A percentile compares a stretch with the other conserved stretches of the same genome.
These are phyloP conservation scores for Emmonsia crescens DNA, from an alignment of 2,329 filamentous ascomycete species.

Conservation along the genomic window DNA sequence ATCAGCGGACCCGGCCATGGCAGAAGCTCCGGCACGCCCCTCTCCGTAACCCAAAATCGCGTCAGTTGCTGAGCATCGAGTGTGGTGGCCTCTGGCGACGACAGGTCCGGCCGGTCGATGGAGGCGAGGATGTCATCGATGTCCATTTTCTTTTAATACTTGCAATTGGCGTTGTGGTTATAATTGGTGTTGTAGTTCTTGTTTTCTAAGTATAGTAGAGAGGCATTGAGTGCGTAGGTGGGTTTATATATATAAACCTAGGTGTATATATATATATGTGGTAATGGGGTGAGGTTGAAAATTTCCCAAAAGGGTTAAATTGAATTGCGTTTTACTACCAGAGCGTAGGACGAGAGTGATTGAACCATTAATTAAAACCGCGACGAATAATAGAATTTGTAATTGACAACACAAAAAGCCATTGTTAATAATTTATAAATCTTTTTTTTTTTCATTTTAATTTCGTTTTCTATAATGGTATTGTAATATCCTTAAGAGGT, in stretches of 20 bases:
- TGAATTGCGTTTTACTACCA: background rate
- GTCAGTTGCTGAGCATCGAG: constrained; percentile 80
- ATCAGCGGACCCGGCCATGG: constrained; percentile 67
- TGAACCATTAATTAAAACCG: background rate
- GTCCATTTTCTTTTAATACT: constrained; percentile 37
- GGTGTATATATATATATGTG: background rate
- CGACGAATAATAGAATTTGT: background rate
- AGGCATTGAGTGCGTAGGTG: background rate
- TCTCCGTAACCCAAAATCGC: constrained; percentile 85
- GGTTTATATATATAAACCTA: background rate
- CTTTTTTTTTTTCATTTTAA: background rate
- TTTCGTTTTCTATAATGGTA: background rate
- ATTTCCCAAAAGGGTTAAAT: constrained; percentile 1
- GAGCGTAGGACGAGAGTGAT: background rate
- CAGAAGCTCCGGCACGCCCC: constrained; percentile 79
- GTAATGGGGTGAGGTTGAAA: background rate
- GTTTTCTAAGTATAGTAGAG: background rate
- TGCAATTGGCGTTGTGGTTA: background rate
- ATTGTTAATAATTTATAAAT: background rate
- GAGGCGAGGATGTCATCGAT: constrained; percentile 71
- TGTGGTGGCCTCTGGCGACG: constrained; percentile 26
- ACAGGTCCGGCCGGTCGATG: constrained; percentile 50
- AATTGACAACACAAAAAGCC: background rate
- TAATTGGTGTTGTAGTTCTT: background rate
- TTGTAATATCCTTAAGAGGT: background rate